Percentiles rank a stretch among this genome's conserved stretches.
Evolutionary conservation across 306 rosid species (phyloP).

Genomic region (Pueraria montana): DNA sequence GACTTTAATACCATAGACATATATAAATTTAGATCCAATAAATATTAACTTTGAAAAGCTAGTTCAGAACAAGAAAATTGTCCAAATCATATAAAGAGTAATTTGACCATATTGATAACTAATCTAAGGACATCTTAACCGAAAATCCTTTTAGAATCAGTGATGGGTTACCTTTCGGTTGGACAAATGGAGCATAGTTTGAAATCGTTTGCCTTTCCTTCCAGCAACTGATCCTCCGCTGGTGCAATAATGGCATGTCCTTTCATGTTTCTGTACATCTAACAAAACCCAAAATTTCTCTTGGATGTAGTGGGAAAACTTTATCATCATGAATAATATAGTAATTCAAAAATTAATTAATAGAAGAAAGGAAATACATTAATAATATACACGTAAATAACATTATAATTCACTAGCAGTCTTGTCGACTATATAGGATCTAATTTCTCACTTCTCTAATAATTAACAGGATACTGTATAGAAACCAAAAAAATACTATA

Average conservation of each 20-base stretch:
- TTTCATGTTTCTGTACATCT: slow-evolving; percentile 65
- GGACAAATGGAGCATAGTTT: slow-evolving; percentile 39
- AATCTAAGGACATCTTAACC: background rate
- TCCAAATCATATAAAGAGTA: background rate
- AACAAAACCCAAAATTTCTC: slow-evolving; percentile 20
- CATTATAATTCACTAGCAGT: background rate
- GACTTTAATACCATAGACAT: too few relatives aligned
- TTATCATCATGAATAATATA: background rate
- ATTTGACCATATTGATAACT: too few relatives aligned
- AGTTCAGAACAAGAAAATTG: background rate
- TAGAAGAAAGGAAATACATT: background rate
- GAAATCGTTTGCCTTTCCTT: slow-evolving; percentile 31
- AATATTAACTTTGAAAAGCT: background rate
- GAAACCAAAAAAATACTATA: background rate
- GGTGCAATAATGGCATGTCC: background rate
- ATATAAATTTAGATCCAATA: too few relatives aligned
- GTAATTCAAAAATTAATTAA: background rate
- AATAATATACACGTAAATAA: background rate
- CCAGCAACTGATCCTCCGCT: slow-evolving; percentile 14
- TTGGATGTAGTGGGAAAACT: background rate
- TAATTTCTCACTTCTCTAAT: background rate
- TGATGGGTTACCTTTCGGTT: slow-evolving; percentile 47
- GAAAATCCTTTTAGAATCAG: background rate
- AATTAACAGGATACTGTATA: background rate
- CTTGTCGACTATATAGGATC: background rate